A percentile compares a stretch with the other conserved stretches of the same genome.
Evolutionary conservation across 164 flowering plant genomes (phyloP).

Genomic region (Magnolia officinalis): DNA sequence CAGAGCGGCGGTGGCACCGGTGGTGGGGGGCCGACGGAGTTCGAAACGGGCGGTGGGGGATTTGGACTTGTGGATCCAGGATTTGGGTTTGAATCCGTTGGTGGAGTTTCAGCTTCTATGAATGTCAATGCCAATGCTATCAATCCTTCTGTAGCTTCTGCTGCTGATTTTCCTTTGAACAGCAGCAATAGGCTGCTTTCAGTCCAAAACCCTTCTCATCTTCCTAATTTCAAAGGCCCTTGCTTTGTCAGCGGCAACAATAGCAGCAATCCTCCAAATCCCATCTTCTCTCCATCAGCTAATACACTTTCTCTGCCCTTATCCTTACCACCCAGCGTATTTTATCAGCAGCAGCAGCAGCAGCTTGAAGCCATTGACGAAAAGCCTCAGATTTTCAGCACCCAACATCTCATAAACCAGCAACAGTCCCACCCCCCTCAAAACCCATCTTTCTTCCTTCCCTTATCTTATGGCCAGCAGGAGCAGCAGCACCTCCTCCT

Average conservation of each 20-base stretch:
- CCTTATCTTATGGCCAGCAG: conserved; percentile 39
- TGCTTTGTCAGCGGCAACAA: conserved; percentile 3
- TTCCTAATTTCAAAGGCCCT: conserved; percentile 13
- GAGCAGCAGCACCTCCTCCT: conserved; percentile 33
- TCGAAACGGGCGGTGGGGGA: conserved; percentile 34
- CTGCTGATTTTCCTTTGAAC: conserved; percentile 18
- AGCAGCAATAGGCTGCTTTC: conserved; percentile 20
- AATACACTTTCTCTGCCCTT: conserved; percentile 28
- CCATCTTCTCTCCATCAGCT: conserved; percentile 22
- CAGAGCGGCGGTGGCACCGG: conserved; percentile 25
- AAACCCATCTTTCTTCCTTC: conserved; percentile 49
- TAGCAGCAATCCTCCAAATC: conserved; percentile 16
- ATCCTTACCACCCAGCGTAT: conserved; percentile 22
- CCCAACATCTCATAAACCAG: conserved; percentile 41
- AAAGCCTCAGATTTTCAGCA: conserved; percentile 54
- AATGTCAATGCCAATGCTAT: conserved; percentile 7
- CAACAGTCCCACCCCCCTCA: conserved; percentile 39
- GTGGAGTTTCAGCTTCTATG: conserved; percentile 13
- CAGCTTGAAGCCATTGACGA: conserved; percentile 38
- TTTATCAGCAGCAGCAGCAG: conserved; percentile 30
- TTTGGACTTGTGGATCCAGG: conserved; percentile 52
- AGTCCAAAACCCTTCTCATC: conserved; percentile 14
- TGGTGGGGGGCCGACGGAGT: conserved; percentile 22
- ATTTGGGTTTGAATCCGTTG: conserved; percentile 31
- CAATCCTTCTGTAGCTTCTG: conserved; percentile 14